Evolutionary conservation across 2,329 filamentous ascomycete species (phyloP).

Genomic region (Alternaria viburni): DNA sequence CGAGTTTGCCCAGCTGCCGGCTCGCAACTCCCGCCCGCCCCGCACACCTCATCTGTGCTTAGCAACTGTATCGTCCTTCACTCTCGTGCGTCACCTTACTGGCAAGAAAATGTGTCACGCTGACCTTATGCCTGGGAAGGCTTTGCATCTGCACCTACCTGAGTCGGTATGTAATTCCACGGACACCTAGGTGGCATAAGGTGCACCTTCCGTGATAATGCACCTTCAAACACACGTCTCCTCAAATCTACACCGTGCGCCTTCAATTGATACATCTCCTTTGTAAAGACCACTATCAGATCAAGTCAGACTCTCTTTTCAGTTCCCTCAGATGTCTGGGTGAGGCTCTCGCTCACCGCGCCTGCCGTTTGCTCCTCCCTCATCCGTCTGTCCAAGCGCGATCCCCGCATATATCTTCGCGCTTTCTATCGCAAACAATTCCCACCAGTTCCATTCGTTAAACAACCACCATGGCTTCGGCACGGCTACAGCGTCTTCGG

Average conservation of each 20-base stretch:
- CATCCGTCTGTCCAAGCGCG: slow-evolving; percentile 2
- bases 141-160: neutral
- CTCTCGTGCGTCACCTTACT: neutral
- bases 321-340: neutral
- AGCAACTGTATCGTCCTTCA: neutral
- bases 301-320: neutral
- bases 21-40: neutral
- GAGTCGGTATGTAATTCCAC: neutral
- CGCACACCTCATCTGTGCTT: neutral
- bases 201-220: neutral
- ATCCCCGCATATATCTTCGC: neutral
- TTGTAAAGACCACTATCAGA: neutral
- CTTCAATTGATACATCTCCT: neutral
- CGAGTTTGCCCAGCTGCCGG: neutral
- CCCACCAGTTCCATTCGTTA: neutral
- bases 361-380: slow-evolving; percentile 14
- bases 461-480: slow-evolving; percentile 27
- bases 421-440: neutral
- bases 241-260: neutral
- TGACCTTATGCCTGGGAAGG: neutral
- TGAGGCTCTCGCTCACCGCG: neutral
- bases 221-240: neutral
- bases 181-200: neutral
- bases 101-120: neutral
- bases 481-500: slow-evolving; percentile 33